Evolutionary conservation across 768 basidiomycete genomes (phyloP), one percentile per base, ranked within the genome.

Genomic region (Russula compacta): DNA sequence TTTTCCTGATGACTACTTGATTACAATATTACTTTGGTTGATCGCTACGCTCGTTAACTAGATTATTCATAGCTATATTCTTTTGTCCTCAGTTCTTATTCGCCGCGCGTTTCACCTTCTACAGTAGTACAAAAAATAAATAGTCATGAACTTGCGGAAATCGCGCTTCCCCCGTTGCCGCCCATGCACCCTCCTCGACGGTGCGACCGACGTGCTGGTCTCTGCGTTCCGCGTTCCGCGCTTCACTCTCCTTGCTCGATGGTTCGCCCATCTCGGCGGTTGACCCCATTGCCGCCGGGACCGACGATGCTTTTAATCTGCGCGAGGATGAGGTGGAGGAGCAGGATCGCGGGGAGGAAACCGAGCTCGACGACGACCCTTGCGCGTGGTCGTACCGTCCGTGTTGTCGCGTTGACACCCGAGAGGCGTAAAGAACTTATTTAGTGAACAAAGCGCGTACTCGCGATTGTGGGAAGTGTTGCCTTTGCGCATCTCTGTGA

Each of bases 291-390:
- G 14, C 67, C 9, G 68, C 74, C 1, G 59, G 60, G 38, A 55
- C 68, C 0, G 63, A 66, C 44, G 61, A 72, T 9, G 39, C 57
- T 2, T 64, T 67, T 58, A 90, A 92, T 66, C 69, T 93, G 64
- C 73, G 78, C 47, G 89, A 92, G 67, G 83, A 90, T 59, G 90
- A 93, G 65, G 78, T 91, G 17, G 69, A 89, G 56, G 89, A 92
- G 61, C 83, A 85, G 65, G 90, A 93, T 54, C 78, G 85, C 24
- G 83, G 82, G 7, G 87, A 88, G 71, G 90, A 90, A 59, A 84
- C 80, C 2, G 89, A 90, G 70, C 81, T 84, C 15, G 90, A 93
- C 67, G 85, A 92, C 69, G 84, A 86, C 14, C 75, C 74, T 4
- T n/a, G 85, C 87, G 47, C 68, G 69, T 43, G 73, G 75, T 14